Base-by-base conservation (phyloP, 164 flowering plant genomes). In the Tinospora cordifolia region DNA sequence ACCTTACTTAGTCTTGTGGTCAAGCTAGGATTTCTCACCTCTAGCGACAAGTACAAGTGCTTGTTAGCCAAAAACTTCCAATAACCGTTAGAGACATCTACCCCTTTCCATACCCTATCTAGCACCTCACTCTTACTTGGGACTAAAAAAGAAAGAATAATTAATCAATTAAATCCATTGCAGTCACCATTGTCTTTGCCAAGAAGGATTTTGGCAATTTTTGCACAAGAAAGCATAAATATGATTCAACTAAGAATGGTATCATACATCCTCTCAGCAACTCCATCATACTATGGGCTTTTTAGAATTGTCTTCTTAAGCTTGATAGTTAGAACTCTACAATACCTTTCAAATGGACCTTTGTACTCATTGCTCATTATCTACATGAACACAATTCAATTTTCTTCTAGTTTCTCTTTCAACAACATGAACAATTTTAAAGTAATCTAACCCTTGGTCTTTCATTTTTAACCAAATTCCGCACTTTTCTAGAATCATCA, bases 401-500 rank as follows among this genome's bases (percentile, higher is more conserved):
- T 26, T n/a, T 6, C 39, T 72, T 26, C 36, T 0, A 15, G 30
- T 68, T 22, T 64, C 46, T 60, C 66, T 68, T 58, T 76, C 75
- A 68, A 72, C 79, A 12, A 17, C 30, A 10, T 76, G 63, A 34
- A 72, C 63, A 2, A 26, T 9, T 21, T 76, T 76, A 24, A 70
- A 70, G 21, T 40, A 9, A 15, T 30, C 66, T 12, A 66, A n/a
- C 0, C 41, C 77, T 19, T 70, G 41, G 25, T 75, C 70, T 17
- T 75, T 70, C 1, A 27, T 63, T 22, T 75, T 75, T 62, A 75
- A 26, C 17, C 1, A 54, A 10, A 17, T 21, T 65, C 26, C 60
- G 34, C 84, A 84, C 0, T 82, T 70, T 65, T 66, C 67, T n/a
- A 80, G 84, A 44, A 44, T 44, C 9, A 13, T 75, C 69, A 44